Conservation (phyloP, 1,139 yeast species). For the Suhomyces bribrorum region DNA sequence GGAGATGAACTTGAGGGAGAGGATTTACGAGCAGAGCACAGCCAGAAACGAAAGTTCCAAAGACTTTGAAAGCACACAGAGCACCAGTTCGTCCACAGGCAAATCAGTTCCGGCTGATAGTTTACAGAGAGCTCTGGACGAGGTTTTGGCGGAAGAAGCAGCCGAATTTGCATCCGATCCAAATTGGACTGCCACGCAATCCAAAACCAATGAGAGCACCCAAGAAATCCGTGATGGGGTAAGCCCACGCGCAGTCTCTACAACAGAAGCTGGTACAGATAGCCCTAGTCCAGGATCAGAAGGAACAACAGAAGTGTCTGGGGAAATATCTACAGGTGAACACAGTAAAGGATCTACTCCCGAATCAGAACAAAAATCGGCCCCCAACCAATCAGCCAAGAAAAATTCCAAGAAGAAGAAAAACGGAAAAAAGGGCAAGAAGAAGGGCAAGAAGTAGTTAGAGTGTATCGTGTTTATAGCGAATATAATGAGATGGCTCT, state of each 20-base stretch:
- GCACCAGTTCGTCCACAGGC: not conserved
- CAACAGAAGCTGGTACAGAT: no score
- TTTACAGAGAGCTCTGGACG: not conserved
- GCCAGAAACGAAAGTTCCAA: no score
- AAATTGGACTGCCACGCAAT: no score
- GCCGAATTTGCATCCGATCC: not conserved
- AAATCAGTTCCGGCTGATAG: not conserved
- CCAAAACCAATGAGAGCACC: no score
- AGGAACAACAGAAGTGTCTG: not conserved
- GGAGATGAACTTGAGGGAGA: constrained; percentile 40
- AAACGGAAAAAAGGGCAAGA: constrained; percentile 13
- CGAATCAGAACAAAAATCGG: constrained; percentile 5
- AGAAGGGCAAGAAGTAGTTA: constrained; percentile 7
- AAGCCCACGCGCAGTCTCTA: no score
- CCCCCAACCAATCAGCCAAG: constrained; percentile 1
- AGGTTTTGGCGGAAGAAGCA: constrained; percentile 1
- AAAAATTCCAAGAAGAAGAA: constrained; percentile 13
- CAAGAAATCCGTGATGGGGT: no score
- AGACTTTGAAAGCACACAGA: not conserved
- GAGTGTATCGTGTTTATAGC: not conserved
- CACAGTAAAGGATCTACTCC: constrained; percentile 9
- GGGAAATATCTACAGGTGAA: not conserved
- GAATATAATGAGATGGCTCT: not conserved
- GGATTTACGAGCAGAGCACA: constrained; percentile 38
- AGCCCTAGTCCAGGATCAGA: not conserved